Evolutionary conservation across 1,284 basidiomycete species (phyloP).

Genomic region (Bondarzewia mesenterica): DNA sequence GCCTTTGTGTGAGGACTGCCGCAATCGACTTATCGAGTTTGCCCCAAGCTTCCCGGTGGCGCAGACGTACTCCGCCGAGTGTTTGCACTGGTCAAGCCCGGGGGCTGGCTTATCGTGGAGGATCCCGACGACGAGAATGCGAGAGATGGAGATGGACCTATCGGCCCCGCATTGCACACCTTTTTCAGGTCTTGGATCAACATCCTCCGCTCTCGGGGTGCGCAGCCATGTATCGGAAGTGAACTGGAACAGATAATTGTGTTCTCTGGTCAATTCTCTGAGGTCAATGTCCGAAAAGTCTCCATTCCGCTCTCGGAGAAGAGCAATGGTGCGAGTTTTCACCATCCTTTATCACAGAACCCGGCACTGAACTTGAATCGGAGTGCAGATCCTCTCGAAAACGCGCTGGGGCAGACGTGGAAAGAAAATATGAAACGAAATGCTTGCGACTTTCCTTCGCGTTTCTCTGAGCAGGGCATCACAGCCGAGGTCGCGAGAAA

Average conservation of each 20-base stretch:
- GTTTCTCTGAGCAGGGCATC: slow-evolving; percentile 1
- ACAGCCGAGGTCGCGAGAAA: slow-evolving; percentile 3
- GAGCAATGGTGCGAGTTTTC: no score
- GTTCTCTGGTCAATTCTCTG: no score
- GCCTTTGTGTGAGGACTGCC: no score
- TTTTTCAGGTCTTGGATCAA: neutral
- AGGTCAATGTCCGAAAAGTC: no score
- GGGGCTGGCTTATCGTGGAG: slow-evolving; percentile 9
- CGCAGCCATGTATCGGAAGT: neutral
- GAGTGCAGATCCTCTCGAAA: neutral
- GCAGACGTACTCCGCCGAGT: slow-evolving; percentile 1
- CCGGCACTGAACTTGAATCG: no score
- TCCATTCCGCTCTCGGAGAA: no score
- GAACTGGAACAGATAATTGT: no score
- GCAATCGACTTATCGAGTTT: no score
- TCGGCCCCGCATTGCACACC: neutral
- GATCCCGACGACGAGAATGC: slow-evolving; percentile 8
- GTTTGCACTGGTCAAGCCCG: slow-evolving; percentile 6
- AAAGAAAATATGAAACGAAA: neutral
- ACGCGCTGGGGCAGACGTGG: neutral
- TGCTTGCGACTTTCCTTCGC: slow-evolving; percentile 1
- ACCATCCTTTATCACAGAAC: no score
- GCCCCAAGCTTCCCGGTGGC: neutral
- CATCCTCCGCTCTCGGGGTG: neutral
- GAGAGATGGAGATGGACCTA: slow-evolving; percentile 1